These are phyloP conservation scores for Secale cereale DNA, from an alignment of 176 grass and related monocot genomes.

Conservation along the genomic window DNA sequence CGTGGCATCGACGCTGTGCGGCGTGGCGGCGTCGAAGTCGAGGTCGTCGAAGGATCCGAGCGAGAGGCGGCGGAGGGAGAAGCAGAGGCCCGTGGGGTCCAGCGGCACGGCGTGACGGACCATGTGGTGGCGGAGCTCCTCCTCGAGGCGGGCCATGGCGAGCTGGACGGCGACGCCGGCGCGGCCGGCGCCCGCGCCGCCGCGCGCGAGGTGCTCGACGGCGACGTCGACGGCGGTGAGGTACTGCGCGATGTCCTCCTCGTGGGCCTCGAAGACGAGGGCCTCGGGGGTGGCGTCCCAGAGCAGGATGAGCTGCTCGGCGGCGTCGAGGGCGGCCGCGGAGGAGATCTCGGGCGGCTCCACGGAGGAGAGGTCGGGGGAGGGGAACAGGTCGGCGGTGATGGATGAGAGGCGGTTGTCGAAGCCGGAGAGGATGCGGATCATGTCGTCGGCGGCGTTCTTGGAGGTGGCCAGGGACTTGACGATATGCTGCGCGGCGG, in stretches of 20 bases:
- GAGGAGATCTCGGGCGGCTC: neutral
- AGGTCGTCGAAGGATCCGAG: conserved; percentile 80
- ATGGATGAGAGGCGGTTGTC: conserved; percentile 82
- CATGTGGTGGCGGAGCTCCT: conserved; percentile 82
- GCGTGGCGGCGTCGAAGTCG: conserved; percentile 57
- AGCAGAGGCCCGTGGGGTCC: conserved; percentile 65
- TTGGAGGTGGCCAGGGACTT: conserved; percentile 87
- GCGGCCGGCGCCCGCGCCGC: conserved; percentile 4
- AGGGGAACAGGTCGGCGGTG: conserved; percentile 45
- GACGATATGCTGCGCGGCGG: conserved; percentile 91
- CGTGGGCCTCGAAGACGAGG: conserved; percentile 67
- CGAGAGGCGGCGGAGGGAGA: conserved; percentile 79
- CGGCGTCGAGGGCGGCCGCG: conserved; percentile 42
- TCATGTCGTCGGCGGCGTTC: conserved; percentile 95
- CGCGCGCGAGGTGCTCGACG: conserved; percentile 26
- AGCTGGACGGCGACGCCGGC: conserved; percentile 69
- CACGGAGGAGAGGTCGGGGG: neutral
- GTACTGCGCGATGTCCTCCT: conserved; percentile 50
- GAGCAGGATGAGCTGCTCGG: conserved; percentile 60
- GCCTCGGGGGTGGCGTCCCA: conserved; percentile 69
- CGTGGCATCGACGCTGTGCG: conserved; percentile 29
- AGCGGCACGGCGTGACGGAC: conserved; percentile 74
- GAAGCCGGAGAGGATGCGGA: conserved; percentile 90
- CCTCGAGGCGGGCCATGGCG: conserved; percentile 83
- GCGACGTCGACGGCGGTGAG: conserved; percentile 50